A percentile compares a stretch with the other conserved stretches of the same genome.
Evolutionary conservation across 2,329 filamentous ascomycete species (phyloP).

Genomic region (Paraphoma chrysanthemicola): DNA sequence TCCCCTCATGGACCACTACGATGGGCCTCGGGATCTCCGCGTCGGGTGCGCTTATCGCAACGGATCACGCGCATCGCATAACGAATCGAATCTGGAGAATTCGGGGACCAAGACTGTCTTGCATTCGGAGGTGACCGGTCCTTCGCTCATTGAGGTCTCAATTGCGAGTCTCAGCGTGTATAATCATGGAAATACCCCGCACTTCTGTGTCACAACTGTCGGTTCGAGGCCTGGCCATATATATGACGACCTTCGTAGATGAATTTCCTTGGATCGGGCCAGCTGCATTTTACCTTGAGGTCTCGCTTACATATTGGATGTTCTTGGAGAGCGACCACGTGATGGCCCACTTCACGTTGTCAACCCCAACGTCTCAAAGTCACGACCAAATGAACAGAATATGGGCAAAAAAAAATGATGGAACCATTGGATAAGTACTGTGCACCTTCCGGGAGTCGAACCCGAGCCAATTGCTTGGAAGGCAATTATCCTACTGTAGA

Average conservation of each 20-base stretch:
- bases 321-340: not conserved
- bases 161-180: not conserved
- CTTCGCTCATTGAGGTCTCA: not conserved
- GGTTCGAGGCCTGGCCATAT: not conserved
- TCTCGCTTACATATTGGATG: no score
- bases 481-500: conserved; percentile 28
- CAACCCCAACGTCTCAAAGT: not conserved
- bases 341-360: not conserved
- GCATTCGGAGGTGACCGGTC: conserved; percentile 8
- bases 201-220: not conserved
- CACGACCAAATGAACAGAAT: not conserved
- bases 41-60: conserved; percentile 2
- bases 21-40: conserved; percentile 7
- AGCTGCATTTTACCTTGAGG: no score
- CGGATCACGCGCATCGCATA: conserved; percentile 11
- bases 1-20: not conserved
- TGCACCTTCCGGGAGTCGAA: conserved; percentile 30
- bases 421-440: conserved; percentile 17
- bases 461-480: conserved; percentile 31
- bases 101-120: conserved; percentile 2
- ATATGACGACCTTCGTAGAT: not conserved
- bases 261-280: no score
- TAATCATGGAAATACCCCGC: conserved; percentile 6
- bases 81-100: conserved; percentile 4
- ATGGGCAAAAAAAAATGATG: not conserved